Evolutionary conservation across 495 filamentous ascomycete genomes (phyloP), one percentile per base, ranked within the genome.

Genomic region (Hapsidospora chrysogenum): DNA sequence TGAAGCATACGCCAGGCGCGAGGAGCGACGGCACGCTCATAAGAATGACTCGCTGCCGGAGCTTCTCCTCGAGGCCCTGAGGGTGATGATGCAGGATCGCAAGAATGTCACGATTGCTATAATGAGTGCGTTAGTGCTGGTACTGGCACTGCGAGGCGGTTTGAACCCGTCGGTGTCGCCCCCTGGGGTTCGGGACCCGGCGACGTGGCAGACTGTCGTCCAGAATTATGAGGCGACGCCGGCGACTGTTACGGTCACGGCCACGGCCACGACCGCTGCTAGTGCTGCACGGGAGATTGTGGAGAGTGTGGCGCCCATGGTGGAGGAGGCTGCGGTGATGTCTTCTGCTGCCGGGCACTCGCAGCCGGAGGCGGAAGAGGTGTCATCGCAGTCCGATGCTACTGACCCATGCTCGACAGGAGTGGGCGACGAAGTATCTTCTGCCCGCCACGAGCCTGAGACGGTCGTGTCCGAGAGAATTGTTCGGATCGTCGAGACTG

Each of bases 71-170:
- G 79, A 81, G 41, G 83, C 81, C 16, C 47, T 82, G 41, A 64
- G 68, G 25, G 68, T 85, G 1, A 56, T 79, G 7, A 63, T 78
- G 22, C 61, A 65, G 26, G 84, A 92, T 47, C 61, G 61, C 31
- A 72, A 75, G 43, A 92, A 92, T 45, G 54, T 87, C 1, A 61
- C 66, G 3, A 78, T 92, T 30, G 56, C 66, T 1, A 37, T 76
- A 2, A 61, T 87, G 17, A 69, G 69, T 37, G 20, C 75, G 5
- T 48, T 82, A 9, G 58, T 80, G 8, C 47, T 72, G 1, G 52
- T 77, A n/a, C 56, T 80, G 8, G 62, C 64, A 8, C 22, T 68
- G 4, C 20, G 41, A 45, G 16, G 44, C 49, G 13, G 37, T 52
- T 35, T 38, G 45, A 35, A 45, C 41, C n/a, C n/a, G n/a, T n/a